A percentile compares a stretch with the other conserved stretches of the same genome.
These are phyloP conservation scores for Limtongia smithiae DNA, from an alignment of 805 yeast genomes.

Conservation along the genomic window DNA sequence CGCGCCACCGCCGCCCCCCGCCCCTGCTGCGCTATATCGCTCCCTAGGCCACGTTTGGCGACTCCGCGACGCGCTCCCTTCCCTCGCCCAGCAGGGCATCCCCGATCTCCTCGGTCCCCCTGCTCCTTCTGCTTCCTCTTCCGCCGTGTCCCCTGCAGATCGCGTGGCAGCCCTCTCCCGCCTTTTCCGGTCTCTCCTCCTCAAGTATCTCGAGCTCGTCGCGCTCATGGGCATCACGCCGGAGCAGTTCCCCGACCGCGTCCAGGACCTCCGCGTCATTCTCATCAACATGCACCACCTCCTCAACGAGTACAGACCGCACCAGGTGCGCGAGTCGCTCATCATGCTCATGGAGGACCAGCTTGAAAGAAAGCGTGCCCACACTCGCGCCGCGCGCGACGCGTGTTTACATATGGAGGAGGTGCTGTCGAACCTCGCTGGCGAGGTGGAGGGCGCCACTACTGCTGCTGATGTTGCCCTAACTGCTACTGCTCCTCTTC, in stretches of 20 bases:
- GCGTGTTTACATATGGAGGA: slow-evolving; percentile 43
- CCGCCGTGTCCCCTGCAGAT: slow-evolving; percentile 42
- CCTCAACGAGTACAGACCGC: slow-evolving; percentile 88
- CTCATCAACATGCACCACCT: slow-evolving; percentile 88
- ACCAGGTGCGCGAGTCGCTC: slow-evolving; percentile 87
- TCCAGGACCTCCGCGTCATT: slow-evolving; percentile 75
- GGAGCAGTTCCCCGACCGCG: slow-evolving; percentile 53
- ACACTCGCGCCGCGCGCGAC: slow-evolving; percentile 47
- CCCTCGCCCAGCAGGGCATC: neutral
- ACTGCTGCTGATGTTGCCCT: neutral
- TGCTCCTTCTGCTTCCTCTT: slow-evolving; percentile 5
- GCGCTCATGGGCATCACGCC: slow-evolving; percentile 78
- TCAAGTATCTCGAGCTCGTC: slow-evolving; percentile 77
- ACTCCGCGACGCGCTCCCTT: slow-evolving; percentile 8
- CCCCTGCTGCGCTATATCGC: slow-evolving; percentile 53
- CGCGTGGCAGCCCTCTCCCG: slow-evolving; percentile 74
- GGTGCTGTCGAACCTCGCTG: slow-evolving; percentile 34
- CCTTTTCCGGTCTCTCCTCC: slow-evolving; percentile 69
- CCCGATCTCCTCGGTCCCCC: slow-evolving; percentile 1
- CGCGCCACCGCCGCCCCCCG: slow-evolving; percentile 26
- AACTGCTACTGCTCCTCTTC: neutral
- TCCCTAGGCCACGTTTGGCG: slow-evolving; percentile 93
- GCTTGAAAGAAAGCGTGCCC: slow-evolving; percentile 57
- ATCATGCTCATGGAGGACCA: slow-evolving; percentile 70
- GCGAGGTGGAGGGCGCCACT: neutral